Evolutionary conservation across 2,329 filamentous ascomycete genomes (phyloP).

Genomic region (Diaporthe citri): DNA sequence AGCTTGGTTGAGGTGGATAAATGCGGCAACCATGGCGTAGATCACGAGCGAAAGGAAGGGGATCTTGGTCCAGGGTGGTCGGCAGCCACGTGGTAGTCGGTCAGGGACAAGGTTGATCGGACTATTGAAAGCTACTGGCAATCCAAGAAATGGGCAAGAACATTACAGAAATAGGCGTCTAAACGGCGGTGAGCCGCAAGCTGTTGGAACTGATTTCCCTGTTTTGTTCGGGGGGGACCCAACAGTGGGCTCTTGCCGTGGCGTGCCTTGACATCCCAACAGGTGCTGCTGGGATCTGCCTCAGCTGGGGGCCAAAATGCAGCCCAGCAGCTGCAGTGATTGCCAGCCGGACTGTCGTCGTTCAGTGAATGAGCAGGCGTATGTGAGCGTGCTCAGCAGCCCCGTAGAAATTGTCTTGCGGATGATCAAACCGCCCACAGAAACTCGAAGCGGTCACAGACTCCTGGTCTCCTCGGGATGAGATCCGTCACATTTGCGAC

Average conservation of each 20-base stretch:
- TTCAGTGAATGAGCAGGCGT: slow-evolving; percentile 6
- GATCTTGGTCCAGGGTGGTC: background rate
- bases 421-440: background rate
- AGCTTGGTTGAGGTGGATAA: background rate
- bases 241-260: background rate
- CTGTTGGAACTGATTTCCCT: background rate
- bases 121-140: background rate
- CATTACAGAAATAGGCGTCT: background rate
- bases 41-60: background rate
- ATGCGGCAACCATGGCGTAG: background rate
- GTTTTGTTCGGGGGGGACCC: background rate
- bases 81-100: background rate
- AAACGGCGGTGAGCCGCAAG: background rate
- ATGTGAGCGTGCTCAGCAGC: background rate
- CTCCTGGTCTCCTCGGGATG: background rate
- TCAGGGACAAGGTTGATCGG: background rate
- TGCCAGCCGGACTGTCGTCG: background rate
- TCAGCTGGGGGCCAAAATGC: background rate
- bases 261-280: background rate
- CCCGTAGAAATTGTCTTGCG: background rate
- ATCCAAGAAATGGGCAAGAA: background rate
- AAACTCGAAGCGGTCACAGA: slow-evolving; percentile 6
- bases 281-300: background rate
- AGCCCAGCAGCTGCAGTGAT: background rate
- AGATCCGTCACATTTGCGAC: background rate